Base-by-base conservation (phyloP, 805 yeast species). In the Komagataella phaffii region DNA sequence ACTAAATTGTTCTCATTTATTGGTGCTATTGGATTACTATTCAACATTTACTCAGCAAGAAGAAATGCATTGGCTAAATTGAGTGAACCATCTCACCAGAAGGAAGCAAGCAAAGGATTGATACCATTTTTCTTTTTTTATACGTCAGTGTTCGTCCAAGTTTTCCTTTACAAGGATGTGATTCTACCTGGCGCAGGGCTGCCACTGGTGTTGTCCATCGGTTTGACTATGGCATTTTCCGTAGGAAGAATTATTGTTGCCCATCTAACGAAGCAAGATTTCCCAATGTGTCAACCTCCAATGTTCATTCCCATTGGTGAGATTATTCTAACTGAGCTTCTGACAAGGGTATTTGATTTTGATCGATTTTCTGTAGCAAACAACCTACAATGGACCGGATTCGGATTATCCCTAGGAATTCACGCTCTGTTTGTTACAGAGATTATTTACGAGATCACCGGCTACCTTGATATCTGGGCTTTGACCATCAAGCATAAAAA, bases 241-340 rank as follows among this genome's bases (percentile, higher is more conserved):
- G 97, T 91, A n/a, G 97, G 97, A 3, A 79, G 93, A 62, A 88
- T 90, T 55, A 90, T 90, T 60, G 73, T 84, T 52, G 90, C 88
- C 2, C 98, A 90, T 64, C 77, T 91, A 57, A 87, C 96, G 0
- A 68, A 76, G 50, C 95, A 86, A 64, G 67, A 70, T 12, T 89
- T 86, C 73, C 97, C 98, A 49, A 67, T 72, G 62, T 59, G 76
- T 56, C 85, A 88, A 50, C 73, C 85, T 30, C 86, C 95, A 47
- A 79, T 81, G 72, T 72, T 79, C 44, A 72, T 88, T 53, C 85
- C 96, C 58, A 4, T 71, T 23, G 55, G 66, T 19, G 81, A 88
- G 68, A 56, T 74, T 50, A 45, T 68, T 3, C 24, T 66, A 1
- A 63, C 73, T 44, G 55, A 57, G 47, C 12, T 74, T 7, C 64